Conservation (phyloP, 164 flowering plant species). For the Magnolia sinica region DNA sequence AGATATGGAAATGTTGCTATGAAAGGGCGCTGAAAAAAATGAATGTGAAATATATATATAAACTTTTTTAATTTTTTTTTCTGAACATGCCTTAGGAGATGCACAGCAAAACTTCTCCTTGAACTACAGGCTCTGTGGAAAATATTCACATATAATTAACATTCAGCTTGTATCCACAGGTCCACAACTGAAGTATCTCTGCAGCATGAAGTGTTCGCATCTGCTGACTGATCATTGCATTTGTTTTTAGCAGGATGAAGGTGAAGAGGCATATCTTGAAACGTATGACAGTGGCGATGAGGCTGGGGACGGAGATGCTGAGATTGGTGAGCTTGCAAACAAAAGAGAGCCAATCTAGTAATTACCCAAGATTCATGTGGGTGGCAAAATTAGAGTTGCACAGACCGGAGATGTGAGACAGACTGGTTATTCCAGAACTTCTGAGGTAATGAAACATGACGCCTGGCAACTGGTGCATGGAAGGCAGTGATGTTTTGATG, state of each 20-base stretch:
- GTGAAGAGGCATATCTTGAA: constrained; percentile 48
- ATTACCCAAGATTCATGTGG: background rate
- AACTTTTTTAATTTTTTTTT: too few relatives aligned
- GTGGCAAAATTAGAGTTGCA: background rate
- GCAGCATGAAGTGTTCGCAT: too few relatives aligned
- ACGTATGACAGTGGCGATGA: constrained; percentile 11
- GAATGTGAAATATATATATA: too few relatives aligned
- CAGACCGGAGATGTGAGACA: too few relatives aligned
- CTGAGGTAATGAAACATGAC: background rate
- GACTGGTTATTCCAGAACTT: too few relatives aligned
- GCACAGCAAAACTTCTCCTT: too few relatives aligned
- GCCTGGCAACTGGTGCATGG: background rate
- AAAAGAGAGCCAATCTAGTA: background rate
- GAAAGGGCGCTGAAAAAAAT: background rate
- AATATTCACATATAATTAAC: too few relatives aligned
- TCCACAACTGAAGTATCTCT: too few relatives aligned
- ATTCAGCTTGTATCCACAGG: too few relatives aligned
- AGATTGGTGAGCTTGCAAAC: background rate
- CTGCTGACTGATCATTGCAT: background rate
- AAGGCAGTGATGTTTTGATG: background rate
- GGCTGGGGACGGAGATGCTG: background rate
- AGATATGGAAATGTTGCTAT: background rate
- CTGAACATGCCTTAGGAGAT: too few relatives aligned
- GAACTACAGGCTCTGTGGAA: too few relatives aligned
- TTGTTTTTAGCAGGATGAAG: constrained; percentile 36